Base-by-base conservation (phyloP, 441 rosid species). In the Melastoma candidum region DNA sequence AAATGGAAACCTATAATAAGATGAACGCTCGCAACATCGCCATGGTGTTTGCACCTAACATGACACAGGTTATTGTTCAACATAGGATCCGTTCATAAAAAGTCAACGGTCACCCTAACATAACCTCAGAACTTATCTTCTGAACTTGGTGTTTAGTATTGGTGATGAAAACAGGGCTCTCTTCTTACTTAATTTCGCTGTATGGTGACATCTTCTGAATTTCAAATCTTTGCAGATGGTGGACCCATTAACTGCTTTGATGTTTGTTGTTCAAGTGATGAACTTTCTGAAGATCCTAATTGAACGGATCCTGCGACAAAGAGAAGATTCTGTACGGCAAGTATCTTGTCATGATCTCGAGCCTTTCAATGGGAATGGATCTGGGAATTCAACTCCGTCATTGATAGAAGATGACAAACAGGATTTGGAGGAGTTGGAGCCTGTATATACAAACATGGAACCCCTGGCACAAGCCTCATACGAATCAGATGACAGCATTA, bases 11-110 rank as follows among this genome's bases (percentile, higher is more conserved):
- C 66, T 36, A 70, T 10, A 90, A 90, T 72, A 90, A 90, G 74
- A 90, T 90, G 97, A 81, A 87, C 61, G 77, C 94, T 12, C 90
- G 78, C 46, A 90, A 82, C 67, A 74, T 90, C 4, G 97, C 97
- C 58, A 83, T 83, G 85, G 95, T 87, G 53, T 90, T 90, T 44
- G 97, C 97, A 3, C 97, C 97, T 12, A 87, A 90, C 60, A 87
- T 90, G 97, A 87, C 96, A 54, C 87, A 82, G 79, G 97, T 81
- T 48, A 64, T 36, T 36, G 64, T 61, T 48, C 24, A 17, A 17
- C 22, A 17, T 17, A 17, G 22, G 22, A 17, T 17, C 22, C 22
- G 22, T 17, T 17, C 22, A 17, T 17, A 17, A 17, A 17, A 17
- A 17, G 22, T 17, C 22, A 17, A 17, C 22, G 22, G 22, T 17